Base-by-base conservation (phyloP, 495 filamentous ascomycete species). In the Clohesyomyces aquaticus region DNA sequence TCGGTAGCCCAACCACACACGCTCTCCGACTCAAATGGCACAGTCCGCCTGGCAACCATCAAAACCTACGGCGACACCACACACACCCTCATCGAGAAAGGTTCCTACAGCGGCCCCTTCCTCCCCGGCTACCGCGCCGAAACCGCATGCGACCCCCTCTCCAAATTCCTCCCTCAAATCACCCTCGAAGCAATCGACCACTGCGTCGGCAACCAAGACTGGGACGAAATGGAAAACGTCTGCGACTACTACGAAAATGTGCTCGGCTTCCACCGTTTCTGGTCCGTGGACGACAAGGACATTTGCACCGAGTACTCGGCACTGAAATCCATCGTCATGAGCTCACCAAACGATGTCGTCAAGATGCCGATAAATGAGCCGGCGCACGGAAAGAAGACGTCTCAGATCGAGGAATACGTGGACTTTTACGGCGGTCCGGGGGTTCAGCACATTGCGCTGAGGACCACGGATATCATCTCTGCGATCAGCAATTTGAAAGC, bases 281-380 rank as follows among this genome's bases (percentile, higher is more conserved):
- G 93, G 91, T 88, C 83, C 35, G 91, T 96, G 29, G 92, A 96
- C 73, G 92, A 96, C 76, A 87, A 80, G 61, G 81, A 91, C 64
- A 89, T 96, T 72, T 89, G 84, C 81, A 95, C 91, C 26, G 91
- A 94, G 66, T 96, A 87, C 82, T 91, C 87, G 14, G 90, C 92
- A 3, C 79, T 96, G 25, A 88, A 86, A 72, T 88, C 83, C 68
- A 85, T 96, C 65, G 93, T 96, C 68, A 94, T 96, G 90, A 84
- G 90, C 12, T 88, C 85, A 1, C 83, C 86, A n/a, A 88, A 89
- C 75, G 86, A 91, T 48, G 71, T 86, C 4, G 88, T 96, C 67
- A 96, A 96, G 75, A 96, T 96, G 90, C 93, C 93, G 67, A 93
- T 97, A 82, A 96, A 96, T 81, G 91, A 97, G 77, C 93, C 92